Percentiles rank a stretch among this genome's conserved stretches.
phyloP scores from a whole-genome alignment of 257 asterid genomes.

The Ophiorrhiza pumila region DNA sequence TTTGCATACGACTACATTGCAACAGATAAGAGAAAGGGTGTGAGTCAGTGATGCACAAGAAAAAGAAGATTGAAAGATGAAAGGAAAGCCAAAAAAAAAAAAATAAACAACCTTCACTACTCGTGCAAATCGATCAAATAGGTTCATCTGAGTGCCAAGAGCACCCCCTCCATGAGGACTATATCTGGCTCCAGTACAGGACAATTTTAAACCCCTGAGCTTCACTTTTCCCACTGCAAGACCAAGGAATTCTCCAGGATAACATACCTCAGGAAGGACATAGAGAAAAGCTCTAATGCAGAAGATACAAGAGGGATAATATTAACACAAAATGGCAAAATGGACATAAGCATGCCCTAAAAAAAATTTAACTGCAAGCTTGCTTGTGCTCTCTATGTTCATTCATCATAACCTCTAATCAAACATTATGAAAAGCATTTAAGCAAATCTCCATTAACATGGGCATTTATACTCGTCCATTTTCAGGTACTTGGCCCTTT shows the following conservation, averaged over 20 bases:
- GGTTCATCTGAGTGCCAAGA: constrained; percentile 77
- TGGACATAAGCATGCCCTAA: not conserved
- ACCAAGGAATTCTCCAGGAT: constrained; percentile 14
- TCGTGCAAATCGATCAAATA: constrained; percentile 91
- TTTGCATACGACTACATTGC: constrained; percentile 72
- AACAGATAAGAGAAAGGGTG: constrained; percentile 9
- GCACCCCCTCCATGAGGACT: constrained; percentile 60
- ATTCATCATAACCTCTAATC: not conserved
- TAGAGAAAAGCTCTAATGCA: not conserved
- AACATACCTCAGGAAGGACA: constrained; percentile 2
- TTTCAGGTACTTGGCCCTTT: not conserved
- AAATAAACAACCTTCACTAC: constrained; percentile 71
- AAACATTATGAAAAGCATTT: not conserved
- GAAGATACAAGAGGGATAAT: not conserved
- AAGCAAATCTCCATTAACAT: not conserved
- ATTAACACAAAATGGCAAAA: not conserved
- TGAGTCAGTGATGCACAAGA: constrained; percentile 19
- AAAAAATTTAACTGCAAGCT: not conserved
- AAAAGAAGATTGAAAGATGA: constrained; percentile 15
- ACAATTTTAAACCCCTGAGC: constrained; percentile 44
- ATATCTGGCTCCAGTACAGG: constrained; percentile 44
- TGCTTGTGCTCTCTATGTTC: not conserved
- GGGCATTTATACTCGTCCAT: not conserved
- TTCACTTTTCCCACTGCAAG: constrained; percentile 59
- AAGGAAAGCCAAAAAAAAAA: constrained; percentile 17